A percentile compares a stretch with the other conserved stretches of the same genome.
Evolutionary conservation across 441 rosid genomes (phyloP).

Genomic region (Biscutella laevigata): DNA sequence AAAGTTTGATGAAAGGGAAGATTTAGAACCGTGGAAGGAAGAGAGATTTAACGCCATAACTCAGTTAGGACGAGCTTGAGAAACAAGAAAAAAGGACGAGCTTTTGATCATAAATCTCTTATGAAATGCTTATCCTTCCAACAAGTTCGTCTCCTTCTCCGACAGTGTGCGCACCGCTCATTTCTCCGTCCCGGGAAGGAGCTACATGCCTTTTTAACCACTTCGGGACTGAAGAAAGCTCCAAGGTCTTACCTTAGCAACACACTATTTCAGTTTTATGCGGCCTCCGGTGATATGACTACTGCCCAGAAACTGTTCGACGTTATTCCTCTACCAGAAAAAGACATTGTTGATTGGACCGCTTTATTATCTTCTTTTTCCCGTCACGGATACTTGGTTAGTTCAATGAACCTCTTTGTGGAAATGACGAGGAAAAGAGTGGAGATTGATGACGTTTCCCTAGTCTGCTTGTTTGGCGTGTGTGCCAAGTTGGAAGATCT

Average conservation of each 20-base stretch:
- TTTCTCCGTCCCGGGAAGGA: slow-evolving; percentile 37
- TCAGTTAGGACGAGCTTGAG: too few species aligned
- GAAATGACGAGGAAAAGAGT: slow-evolving; percentile 36
- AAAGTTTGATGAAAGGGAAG: too few species aligned
- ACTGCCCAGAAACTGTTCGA: slow-evolving; percentile 57
- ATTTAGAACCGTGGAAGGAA: too few species aligned
- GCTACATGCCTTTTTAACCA: slow-evolving; percentile 52
- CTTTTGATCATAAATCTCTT: too few species aligned
- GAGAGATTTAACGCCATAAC: too few species aligned
- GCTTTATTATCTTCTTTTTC: slow-evolving; percentile 45
- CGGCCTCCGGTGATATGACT: slow-evolving; percentile 28
- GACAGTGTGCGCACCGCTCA: slow-evolving; percentile 40
- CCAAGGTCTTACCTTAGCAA: slow-evolving; percentile 49
- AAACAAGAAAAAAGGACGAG: too few species aligned
- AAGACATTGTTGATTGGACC: slow-evolving; percentile 69
- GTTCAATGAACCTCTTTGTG: slow-evolving; percentile 36
- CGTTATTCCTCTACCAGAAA: slow-evolving; percentile 50
- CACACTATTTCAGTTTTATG: slow-evolving; percentile 49
- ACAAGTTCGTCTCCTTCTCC: slow-evolving; percentile 49
- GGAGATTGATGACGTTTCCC: slow-evolving; percentile 44
- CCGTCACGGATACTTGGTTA: slow-evolving; percentile 16
- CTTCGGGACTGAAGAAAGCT: slow-evolving; percentile 32
- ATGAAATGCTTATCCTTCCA: slow-evolving; percentile 28
- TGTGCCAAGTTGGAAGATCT: slow-evolving; percentile 38
- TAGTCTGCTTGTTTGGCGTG: slow-evolving; percentile 42